Base-by-base conservation (phyloP, 345 rosid genomes). In the Gossypium mustelinum region DNA sequence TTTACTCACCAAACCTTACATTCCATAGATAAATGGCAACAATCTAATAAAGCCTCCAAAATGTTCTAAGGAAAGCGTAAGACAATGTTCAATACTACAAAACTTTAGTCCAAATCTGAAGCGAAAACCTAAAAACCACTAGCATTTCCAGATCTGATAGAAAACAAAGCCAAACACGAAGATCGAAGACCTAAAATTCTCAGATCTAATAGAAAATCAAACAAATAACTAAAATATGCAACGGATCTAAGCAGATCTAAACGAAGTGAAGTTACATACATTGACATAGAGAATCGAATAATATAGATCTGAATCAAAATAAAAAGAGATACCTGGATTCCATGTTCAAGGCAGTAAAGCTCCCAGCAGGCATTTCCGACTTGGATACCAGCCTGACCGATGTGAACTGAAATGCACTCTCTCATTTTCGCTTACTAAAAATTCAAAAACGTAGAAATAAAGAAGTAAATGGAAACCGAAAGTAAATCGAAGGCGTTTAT, bases 311-410 rank as follows among this genome's bases (percentile, higher is more conserved):
- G 18, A 18, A 44, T 27, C 27, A 66, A 67, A 77, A 43, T 54
- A 9, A 1, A 61, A 39, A 76, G 47, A 11, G 34, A 34, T 51
- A 90, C 94, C 92, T 90, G 92, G 58, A 90, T 86, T 29, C 94
- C 94, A 74, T 88, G 92, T 75, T 88, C 94, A 70, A 89, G 85
- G 75, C 85, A 84, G 78, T 84, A 84, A 55, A 89, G 91, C 77
- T 89, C 93, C 93, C 93, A 89, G 72, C 94, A 89, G 58, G 94
- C 90, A 63, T 89, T 89, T 56, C 94, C 92, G 73, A 89, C 94
- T 83, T 89, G 94, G 64, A 89, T 89, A 73, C 94, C 92, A 62
- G 94, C 94, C 74, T 89, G 92, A 51, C 94, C 94, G 69, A 89
- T 89, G 86, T 89, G 94, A 79, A 89, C 81, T 45, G 92, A 88